Percentiles rank a stretch among this genome's conserved stretches.
These are phyloP conservation scores for Porcisia deanei DNA, from an alignment of 208 protist genomes.

Conservation along the genomic window DNA sequence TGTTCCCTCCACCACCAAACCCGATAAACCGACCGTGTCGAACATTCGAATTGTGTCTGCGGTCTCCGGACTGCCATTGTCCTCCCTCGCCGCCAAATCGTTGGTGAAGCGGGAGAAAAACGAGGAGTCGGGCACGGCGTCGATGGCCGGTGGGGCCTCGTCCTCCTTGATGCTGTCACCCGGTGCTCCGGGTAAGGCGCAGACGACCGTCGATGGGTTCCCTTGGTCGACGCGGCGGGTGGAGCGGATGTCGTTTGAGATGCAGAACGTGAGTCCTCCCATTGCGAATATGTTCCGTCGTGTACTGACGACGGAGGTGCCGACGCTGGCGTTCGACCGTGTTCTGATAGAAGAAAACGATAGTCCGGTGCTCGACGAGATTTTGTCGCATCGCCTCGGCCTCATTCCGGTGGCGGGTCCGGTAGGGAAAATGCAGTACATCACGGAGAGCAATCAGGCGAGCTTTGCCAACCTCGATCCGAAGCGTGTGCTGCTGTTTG, in stretches of 20 bases:
- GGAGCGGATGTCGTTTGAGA: conserved; percentile 82
- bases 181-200: not conserved
- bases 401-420: conserved; percentile 97
- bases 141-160: not conserved
- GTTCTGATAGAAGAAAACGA: conserved; percentile 98
- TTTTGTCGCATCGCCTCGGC: conserved; percentile 96
- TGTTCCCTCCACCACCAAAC: conserved; percentile 52
- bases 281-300: conserved; percentile 98
- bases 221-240: conserved; percentile 69
- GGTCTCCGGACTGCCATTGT: conserved; percentile 47
- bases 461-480: conserved; percentile 77
- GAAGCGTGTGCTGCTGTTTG: conserved; percentile 76
- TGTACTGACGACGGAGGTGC: conserved; percentile 97
- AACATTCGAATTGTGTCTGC: conserved; percentile 73
- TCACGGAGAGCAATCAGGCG: conserved; percentile 53
- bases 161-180: conserved; percentile 6
- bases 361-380: conserved; percentile 97
- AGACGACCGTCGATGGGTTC: conserved; percentile 38
- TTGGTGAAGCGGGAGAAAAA: conserved; percentile 21
- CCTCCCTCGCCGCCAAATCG: conserved; percentile 17
- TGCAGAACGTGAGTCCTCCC: conserved; percentile 76
- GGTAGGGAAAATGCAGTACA: conserved; percentile 90
- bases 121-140: conserved; percentile 24
- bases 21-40: conserved; percentile 71
- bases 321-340: conserved; percentile 98